A percentile compares a stretch with the other conserved stretches of the same genome.
These are phyloP conservation scores for Arthrobotrys sinensis DNA, from an alignment of 2,329 filamentous ascomycete genomes.

Conservation along the genomic window DNA sequence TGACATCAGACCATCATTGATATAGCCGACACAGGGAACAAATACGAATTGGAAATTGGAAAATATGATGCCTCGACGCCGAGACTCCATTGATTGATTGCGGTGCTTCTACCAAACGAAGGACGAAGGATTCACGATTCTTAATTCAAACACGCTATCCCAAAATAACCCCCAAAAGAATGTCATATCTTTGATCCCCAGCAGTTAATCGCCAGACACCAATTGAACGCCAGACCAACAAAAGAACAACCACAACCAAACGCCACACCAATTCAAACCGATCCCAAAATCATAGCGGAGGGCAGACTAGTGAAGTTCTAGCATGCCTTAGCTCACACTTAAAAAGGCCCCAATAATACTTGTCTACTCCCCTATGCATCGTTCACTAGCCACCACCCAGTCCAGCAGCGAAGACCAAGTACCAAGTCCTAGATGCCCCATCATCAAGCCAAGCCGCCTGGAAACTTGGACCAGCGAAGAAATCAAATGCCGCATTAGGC, in stretches of 20 bases:
- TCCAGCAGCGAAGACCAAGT: conserved; percentile 82
- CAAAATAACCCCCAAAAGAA: conserved; percentile 10
- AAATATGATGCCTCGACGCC: background rate
- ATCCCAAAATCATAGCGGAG: background rate
- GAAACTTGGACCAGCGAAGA: conserved; percentile 79
- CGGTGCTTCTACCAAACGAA: conserved; percentile 1
- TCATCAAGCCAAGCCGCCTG: conserved; percentile 81
- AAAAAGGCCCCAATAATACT: background rate
- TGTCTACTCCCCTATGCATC: background rate
- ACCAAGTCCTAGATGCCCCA: conserved; percentile 88
- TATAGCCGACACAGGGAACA: background rate
- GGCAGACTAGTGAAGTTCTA: background rate
- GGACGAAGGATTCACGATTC: background rate
- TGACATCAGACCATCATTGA: conserved; percentile 32
- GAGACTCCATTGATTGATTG: conserved; percentile 1
- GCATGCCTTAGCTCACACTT: no score
- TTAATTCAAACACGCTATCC: background rate
- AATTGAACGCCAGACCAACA: conserved; percentile 12
- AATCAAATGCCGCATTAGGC: conserved; percentile 78
- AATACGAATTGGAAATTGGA: background rate
- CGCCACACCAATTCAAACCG: conserved; percentile 1
- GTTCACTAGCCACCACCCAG: conserved; percentile 20
- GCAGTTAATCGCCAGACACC: background rate
- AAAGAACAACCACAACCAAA: conserved; percentile 10
- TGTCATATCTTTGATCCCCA: background rate